Evolutionary conservation across 2,329 filamentous ascomycete genomes (phyloP).

Genomic region (Diaporthe velutina): DNA sequence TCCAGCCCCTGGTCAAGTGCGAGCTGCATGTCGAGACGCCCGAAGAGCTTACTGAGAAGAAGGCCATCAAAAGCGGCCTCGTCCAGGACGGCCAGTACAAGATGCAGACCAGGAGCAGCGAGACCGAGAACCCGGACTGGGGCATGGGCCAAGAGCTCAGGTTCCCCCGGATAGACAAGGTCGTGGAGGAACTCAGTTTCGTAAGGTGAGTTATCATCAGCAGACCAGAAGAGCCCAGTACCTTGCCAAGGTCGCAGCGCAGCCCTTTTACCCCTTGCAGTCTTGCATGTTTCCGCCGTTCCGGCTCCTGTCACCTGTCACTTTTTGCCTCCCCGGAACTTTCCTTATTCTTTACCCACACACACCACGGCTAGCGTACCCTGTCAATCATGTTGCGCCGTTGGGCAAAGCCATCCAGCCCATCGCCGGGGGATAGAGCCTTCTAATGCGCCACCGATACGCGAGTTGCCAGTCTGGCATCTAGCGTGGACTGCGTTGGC

Average conservation of each 20-base stretch:
- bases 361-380: conserved; percentile 16
- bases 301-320: conserved; percentile 30
- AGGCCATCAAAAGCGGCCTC: conserved; percentile 56
- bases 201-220: conserved; percentile 68
- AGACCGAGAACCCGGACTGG: conserved; percentile 75
- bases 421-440: conserved; percentile 1
- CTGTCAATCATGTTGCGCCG: neutral
- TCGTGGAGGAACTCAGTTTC: conserved; percentile 80
- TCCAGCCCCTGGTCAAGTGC: conserved; percentile 82
- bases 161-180: conserved; percentile 62
- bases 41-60: conserved; percentile 51
- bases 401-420: conserved; percentile 10
- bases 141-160: conserved; percentile 64
- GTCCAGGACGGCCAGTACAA: conserved; percentile 72
- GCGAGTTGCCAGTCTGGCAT: conserved; percentile 6
- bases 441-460: conserved; percentile 10
- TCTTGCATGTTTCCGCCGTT: conserved; percentile 19
- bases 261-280: conserved; percentile 28
- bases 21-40: conserved; percentile 83
- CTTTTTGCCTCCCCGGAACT: neutral
- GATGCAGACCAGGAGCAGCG: conserved; percentile 66
- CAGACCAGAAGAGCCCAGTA: conserved; percentile 25
- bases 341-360: neutral
- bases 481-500: conserved; percentile 5
- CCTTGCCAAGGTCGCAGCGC: neutral